phyloP scores from a whole-genome alignment of 1,139 yeast species.

The Kluyveromyces marxianus region DNA sequence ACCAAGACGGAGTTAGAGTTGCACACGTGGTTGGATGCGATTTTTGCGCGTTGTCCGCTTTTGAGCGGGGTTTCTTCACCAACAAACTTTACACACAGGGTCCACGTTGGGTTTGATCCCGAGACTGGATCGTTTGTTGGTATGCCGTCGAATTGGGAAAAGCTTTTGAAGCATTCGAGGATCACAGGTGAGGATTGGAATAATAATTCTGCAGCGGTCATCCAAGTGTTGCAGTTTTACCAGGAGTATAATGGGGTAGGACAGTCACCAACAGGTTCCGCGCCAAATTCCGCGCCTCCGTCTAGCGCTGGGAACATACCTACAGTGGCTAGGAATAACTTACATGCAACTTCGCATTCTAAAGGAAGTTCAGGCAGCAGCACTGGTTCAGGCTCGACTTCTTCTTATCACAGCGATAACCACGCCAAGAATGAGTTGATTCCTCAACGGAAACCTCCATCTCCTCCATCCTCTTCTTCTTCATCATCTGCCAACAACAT shows the following conservation, averaged over 20 bases:
- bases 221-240: slow-evolving; percentile 89
- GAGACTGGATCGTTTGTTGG: slow-evolving; percentile 70
- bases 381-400: slow-evolving; percentile 9
- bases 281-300: neutral
- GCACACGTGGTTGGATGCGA: slow-evolving; percentile 87
- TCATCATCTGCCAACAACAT: neutral
- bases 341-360: neutral
- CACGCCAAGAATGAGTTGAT: slow-evolving; percentile 23
- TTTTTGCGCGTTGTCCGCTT: slow-evolving; percentile 78
- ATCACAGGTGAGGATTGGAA: slow-evolving; percentile 80
- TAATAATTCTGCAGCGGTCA: slow-evolving; percentile 76
- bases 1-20: slow-evolving; percentile 75
- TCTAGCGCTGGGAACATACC: slow-evolving; percentile 7
- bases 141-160: slow-evolving; percentile 75
- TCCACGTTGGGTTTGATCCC: slow-evolving; percentile 56
- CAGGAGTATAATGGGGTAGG: slow-evolving; percentile 34
- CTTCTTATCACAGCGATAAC: neutral
- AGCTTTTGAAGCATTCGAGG: slow-evolving; percentile 63
- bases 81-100: slow-evolving; percentile 70
- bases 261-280: slow-evolving; percentile 4
- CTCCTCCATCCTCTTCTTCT: slow-evolving; percentile 32
- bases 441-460: slow-evolving; percentile 43
- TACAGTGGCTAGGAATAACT: slow-evolving; percentile 5
- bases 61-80: slow-evolving; percentile 75
- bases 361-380: slow-evolving; percentile 8